A percentile compares a stretch with the other conserved stretches of the same genome.
These are phyloP conservation scores for Aspergillus sergii DNA, from an alignment of 2,329 filamentous ascomycete species.

Conservation along the genomic window DNA sequence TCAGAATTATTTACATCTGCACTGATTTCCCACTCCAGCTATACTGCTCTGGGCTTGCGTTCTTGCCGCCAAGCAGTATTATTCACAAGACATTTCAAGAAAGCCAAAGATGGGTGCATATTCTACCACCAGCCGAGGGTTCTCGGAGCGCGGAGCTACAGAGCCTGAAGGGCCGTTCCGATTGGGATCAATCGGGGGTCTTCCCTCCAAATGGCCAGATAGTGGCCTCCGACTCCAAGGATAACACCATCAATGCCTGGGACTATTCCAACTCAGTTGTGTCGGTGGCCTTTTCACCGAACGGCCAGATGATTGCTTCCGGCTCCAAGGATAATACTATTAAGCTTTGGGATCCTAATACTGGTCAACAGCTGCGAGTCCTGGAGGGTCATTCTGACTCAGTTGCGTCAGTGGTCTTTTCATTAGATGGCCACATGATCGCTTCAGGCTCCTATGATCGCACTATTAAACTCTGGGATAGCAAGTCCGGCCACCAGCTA, in stretches of 20 bases:
- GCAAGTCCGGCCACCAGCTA: neutral
- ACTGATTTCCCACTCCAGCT: conserved; percentile 34
- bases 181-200: neutral
- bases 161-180: conserved; percentile 19
- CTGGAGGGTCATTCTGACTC: conserved; percentile 18
- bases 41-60: conserved; percentile 37
- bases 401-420: neutral
- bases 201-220: neutral
- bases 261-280: neutral
- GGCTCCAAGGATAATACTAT: neutral
- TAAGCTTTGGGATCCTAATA: neutral
- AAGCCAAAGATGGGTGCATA: conserved; percentile 15
- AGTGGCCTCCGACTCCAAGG: neutral
- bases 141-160: conserved; percentile 11
- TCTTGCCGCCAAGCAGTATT: conserved; percentile 13
- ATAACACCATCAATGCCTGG: neutral
- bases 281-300: neutral
- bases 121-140: conserved; percentile 14
- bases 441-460: neutral
- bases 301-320: neutral
- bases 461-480: neutral
- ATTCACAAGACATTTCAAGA: no score
- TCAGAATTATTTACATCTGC: conserved; percentile 6
- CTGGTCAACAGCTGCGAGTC: conserved; percentile 7
- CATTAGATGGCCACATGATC: neutral